Evolutionary conservation across 129 eudicot species (phyloP).

Genomic region (Artemisia tridentata): DNA sequence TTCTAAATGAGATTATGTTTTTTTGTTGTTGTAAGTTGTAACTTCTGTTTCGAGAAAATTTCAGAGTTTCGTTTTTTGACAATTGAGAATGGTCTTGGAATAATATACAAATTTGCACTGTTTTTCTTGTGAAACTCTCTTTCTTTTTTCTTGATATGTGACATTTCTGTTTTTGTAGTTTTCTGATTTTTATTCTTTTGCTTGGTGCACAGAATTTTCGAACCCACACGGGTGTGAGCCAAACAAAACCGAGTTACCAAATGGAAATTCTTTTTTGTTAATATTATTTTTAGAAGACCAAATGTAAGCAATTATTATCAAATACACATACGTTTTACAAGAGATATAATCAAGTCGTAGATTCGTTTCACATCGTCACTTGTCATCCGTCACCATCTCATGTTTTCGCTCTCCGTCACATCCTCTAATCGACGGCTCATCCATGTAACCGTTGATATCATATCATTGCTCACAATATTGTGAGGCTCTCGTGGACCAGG

Average conservation of each 20-base stretch:
- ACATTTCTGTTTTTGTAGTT: slow-evolving; percentile 6
- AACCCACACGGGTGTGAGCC: not conserved
- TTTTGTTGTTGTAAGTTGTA: not conserved
- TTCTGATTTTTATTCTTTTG: not conserved
- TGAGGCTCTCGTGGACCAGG: not conserved
- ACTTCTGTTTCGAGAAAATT: not conserved
- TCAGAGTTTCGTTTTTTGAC: slow-evolving; percentile 13
- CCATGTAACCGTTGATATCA: not conserved
- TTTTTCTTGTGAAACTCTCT: not conserved
- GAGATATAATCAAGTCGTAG: too few species aligned
- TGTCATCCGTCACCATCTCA: too few species aligned
- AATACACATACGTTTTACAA: too few species aligned
- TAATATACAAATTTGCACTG: slow-evolving; percentile 11
- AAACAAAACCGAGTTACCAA: too few species aligned
- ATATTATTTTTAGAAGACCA: too few species aligned
- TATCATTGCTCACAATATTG: not conserved
- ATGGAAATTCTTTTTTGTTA: too few species aligned
- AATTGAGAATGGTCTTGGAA: not conserved
- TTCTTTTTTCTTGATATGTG: not conserved
- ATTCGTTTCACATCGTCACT: too few species aligned
- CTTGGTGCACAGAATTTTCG: slow-evolving; percentile 3
- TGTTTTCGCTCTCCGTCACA: too few species aligned
- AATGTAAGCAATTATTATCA: too few species aligned
- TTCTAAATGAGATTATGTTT: too few species aligned
- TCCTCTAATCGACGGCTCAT: not conserved